These are phyloP conservation scores for Lipomyces anomalus DNA, from an alignment of 805 yeast species.

Conservation along the genomic window DNA sequence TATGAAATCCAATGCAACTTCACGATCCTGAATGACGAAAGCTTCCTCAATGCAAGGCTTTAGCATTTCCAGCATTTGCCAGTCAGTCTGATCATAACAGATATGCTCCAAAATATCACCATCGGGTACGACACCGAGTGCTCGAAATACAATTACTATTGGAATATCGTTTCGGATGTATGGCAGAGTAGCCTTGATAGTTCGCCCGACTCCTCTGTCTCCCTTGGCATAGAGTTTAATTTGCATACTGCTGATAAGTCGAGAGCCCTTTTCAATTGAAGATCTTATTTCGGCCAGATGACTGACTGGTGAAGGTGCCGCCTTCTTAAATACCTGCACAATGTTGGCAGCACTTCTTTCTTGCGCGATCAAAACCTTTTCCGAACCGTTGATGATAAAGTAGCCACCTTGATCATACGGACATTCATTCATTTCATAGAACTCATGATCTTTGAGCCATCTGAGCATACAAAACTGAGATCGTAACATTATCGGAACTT, in stretches of 20 bases:
- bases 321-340: slow-evolving; percentile 95
- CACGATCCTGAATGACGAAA: slow-evolving; percentile 94
- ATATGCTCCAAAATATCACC: slow-evolving; percentile 98
- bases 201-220: slow-evolving; percentile 60
- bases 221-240: slow-evolving; percentile 84
- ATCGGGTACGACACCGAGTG: slow-evolving; percentile 96
- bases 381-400: slow-evolving; percentile 96
- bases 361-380: slow-evolving; percentile 96
- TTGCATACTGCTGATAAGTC: slow-evolving; percentile 89
- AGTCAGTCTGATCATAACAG: slow-evolving; percentile 94
- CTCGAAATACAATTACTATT: slow-evolving; percentile 93
- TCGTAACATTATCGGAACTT: slow-evolving; percentile 95
- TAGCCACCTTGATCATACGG: slow-evolving; percentile 99
- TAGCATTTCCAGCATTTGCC: slow-evolving; percentile 99
- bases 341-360: slow-evolving; percentile 98
- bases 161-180: slow-evolving; percentile 96
- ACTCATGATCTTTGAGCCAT: slow-evolving; percentile 85
- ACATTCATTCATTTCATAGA: slow-evolving; percentile 94
- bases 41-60: slow-evolving; percentile 99
- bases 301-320: slow-evolving; percentile 94
- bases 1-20: slow-evolving; percentile 94
- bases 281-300: slow-evolving; percentile 96
- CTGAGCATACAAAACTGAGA: slow-evolving; percentile 92
- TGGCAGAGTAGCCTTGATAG: slow-evolving; percentile 93
- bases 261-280: slow-evolving; percentile 94